phyloP scores from a whole-genome alignment of 2,329 filamentous ascomycete genomes.

The Talaromyces sp. region DNA sequence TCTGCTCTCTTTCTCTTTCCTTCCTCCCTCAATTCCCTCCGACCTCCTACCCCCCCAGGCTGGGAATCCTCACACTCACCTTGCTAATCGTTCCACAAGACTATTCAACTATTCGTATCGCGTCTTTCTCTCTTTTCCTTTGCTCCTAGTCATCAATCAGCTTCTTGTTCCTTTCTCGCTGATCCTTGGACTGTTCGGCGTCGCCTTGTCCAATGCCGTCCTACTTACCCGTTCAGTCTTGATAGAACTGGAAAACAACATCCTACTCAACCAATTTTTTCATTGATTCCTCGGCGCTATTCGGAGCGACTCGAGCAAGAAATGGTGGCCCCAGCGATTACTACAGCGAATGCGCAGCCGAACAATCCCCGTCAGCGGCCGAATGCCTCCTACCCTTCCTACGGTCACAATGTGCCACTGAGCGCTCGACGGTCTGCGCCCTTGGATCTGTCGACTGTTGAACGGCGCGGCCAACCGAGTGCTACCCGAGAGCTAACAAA shows the following conservation, averaged over 20 bases:
- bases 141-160: neutral
- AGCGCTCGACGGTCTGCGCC: conserved; percentile 62
- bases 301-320: conserved; percentile 20
- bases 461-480: conserved; percentile 78
- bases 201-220: conserved; percentile 28
- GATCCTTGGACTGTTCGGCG: neutral
- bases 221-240: conserved; percentile 27
- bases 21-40: neutral
- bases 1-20: conserved; percentile 12
- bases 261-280: conserved; percentile 14
- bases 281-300: conserved; percentile 10
- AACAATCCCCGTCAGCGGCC: conserved; percentile 33
- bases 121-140: neutral
- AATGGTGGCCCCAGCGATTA: conserved; percentile 45
- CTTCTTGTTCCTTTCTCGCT: neutral
- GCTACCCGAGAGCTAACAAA: conserved; percentile 71
- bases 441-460: conserved; percentile 82
- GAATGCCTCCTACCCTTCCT: conserved; percentile 40
- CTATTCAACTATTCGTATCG: neutral
- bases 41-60: neutral
- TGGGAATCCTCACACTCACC: neutral
- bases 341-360: conserved; percentile 34
- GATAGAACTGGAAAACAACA: conserved; percentile 19
- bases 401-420: conserved; percentile 52
- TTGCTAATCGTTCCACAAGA: neutral